phyloP scores from a whole-genome alignment of 2,329 filamentous ascomycete species.

The Ascocoryne sarcoides region DNA sequence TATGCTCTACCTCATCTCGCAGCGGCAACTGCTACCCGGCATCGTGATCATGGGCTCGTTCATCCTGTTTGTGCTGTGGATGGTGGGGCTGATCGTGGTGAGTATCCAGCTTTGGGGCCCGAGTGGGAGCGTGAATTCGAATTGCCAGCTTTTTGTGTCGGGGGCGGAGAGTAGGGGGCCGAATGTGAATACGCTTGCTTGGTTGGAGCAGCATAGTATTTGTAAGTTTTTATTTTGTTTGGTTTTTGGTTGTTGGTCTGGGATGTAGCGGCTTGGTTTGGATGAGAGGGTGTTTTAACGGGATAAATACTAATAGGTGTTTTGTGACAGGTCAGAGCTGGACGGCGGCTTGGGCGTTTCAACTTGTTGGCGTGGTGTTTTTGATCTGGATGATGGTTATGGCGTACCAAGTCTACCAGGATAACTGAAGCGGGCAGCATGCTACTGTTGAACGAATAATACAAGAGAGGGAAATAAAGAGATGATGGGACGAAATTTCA shows the following conservation, averaged over 20 bases:
- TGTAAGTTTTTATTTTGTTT: conserved; percentile 39
- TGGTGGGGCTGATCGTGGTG: conserved; percentile 54
- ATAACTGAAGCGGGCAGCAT: too few species aligned
- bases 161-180: conserved; percentile 41
- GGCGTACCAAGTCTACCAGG: conserved; percentile 50
- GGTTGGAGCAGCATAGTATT: conserved; percentile 54
- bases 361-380: conserved; percentile 50
- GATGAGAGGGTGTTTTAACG: too few species aligned
- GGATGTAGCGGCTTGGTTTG: too few species aligned
- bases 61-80: conserved; percentile 59
- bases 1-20: conserved; percentile 53
- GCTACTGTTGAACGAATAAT: too few species aligned
- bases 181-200: conserved; percentile 48
- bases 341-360: conserved; percentile 57
- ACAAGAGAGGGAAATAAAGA: too few species aligned
- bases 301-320: neutral
- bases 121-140: conserved; percentile 46
- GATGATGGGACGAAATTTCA: too few species aligned
- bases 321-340: conserved; percentile 45
- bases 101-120: conserved; percentile 57
- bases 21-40: conserved; percentile 52
- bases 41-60: conserved; percentile 59
- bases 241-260: too few species aligned
- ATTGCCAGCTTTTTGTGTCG: conserved; percentile 51
- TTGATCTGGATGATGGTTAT: conserved; percentile 62